Evolutionary conservation across 176 grass and related monocot species (phyloP).

Genomic region (Cenchrus fungigraminus): DNA sequence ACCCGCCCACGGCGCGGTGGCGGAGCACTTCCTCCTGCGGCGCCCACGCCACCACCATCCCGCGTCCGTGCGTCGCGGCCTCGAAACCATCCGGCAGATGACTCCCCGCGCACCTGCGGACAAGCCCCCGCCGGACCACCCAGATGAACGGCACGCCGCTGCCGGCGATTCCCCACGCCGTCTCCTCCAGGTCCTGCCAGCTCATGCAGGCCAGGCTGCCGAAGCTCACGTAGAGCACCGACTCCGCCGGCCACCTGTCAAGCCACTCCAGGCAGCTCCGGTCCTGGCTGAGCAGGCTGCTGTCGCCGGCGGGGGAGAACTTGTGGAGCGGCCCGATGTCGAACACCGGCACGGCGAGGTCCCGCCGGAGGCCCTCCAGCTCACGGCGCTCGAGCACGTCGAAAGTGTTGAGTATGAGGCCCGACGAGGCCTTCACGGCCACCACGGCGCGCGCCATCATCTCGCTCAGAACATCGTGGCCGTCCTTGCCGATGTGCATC

Average conservation of each 20-base stretch:
- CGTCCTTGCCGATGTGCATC: neutral
- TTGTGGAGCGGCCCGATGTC: constrained; percentile 49
- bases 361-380: neutral
- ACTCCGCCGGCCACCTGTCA: neutral
- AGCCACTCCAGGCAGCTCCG: constrained; percentile 53
- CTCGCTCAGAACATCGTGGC: neutral
- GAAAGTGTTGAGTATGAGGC: constrained; percentile 49
- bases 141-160: constrained; percentile 55
- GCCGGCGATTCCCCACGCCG: constrained; percentile 44
- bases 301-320: constrained; percentile 23
- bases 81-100: constrained; percentile 19
- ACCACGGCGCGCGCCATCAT: neutral
- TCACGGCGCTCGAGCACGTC: neutral
- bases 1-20: constrained; percentile 52
- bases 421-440: constrained; percentile 13
- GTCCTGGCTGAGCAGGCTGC: constrained; percentile 43
- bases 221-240: constrained; percentile 61
- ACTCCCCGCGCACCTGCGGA: neutral
- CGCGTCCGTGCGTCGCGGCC: constrained; percentile 30
- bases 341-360: constrained; percentile 29
- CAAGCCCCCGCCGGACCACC: constrained; percentile 42
- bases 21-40: constrained; percentile 65
- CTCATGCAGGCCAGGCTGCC: constrained; percentile 49
- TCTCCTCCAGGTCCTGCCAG: constrained; percentile 24
- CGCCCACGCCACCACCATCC: constrained; percentile 53